Evolutionary conservation across 192 early-diverging fungal genomes (phyloP).

Genomic region (Linderina pennispora): DNA sequence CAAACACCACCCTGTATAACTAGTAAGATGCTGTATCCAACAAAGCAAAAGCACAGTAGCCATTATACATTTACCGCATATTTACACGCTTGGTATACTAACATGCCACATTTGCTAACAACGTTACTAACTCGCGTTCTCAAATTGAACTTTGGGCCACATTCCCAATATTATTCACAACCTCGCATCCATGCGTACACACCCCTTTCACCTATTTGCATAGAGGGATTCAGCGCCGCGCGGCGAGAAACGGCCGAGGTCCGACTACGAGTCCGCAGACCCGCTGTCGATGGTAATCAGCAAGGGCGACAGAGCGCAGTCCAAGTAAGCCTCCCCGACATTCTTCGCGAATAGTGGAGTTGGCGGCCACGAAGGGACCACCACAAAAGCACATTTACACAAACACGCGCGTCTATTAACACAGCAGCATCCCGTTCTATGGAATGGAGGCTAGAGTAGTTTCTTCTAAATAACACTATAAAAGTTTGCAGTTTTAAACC

Average conservation of each 20-base stretch:
- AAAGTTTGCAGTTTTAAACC: background rate
- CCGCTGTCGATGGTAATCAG: constrained; percentile 15
- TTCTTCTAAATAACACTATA: background rate
- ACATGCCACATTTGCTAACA: too few species aligned
- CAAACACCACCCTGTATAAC: background rate
- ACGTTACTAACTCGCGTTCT: too few species aligned
- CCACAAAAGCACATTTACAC: background rate
- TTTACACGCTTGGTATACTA: too few species aligned
- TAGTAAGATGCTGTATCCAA: background rate
- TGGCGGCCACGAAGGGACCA: too few species aligned
- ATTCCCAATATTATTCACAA: background rate
- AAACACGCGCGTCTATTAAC: background rate
- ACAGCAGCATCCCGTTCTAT: background rate
- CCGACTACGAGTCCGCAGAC: constrained; percentile 8
- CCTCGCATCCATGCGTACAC: too few species aligned
- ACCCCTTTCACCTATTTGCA: background rate
- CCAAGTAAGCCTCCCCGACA: too few species aligned
- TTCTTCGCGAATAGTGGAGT: too few species aligned
- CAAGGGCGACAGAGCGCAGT: too few species aligned
- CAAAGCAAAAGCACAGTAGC: too few species aligned
- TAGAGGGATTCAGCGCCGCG: background rate
- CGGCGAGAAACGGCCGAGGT: background rate
- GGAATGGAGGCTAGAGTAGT: background rate
- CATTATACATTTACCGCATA: too few species aligned
- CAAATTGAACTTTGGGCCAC: too few species aligned